phyloP scores from a whole-genome alignment of 495 filamentous ascomycete species.

The Penicillium bialowiezense region DNA sequence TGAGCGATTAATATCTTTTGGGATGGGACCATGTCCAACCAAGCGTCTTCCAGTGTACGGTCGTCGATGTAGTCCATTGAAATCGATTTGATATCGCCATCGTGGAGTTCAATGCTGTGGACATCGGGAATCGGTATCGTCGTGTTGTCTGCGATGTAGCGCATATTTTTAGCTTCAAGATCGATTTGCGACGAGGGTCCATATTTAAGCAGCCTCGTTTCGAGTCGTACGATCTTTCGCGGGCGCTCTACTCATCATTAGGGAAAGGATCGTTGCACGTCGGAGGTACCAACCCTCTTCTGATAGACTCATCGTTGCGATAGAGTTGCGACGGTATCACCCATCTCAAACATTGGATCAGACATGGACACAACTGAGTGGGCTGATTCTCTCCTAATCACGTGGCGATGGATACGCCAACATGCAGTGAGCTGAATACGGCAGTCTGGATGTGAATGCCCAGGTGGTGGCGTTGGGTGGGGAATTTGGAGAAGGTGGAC shows the following conservation, averaged over 20 bases:
- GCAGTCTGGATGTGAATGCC: not conserved
- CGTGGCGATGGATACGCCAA: not conserved
- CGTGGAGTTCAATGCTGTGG: not conserved
- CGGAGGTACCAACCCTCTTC: not conserved
- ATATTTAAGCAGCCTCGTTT: not conserved
- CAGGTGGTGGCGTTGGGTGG: too few relatives aligned
- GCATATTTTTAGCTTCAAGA: slow-evolving; percentile 1
- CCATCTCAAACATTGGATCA: not conserved
- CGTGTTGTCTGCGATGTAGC: not conserved
- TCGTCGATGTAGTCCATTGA: not conserved
- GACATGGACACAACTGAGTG: not conserved
- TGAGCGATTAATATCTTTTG: slow-evolving; percentile 1
- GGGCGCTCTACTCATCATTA: not conserved
- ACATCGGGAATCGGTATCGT: not conserved
- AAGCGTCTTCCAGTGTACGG: slow-evolving; percentile 1
- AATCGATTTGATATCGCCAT: not conserved
- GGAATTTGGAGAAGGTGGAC: too few relatives aligned
- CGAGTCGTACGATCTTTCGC: not conserved
- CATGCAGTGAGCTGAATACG: slow-evolving; percentile 1
- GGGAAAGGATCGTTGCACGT: not conserved
- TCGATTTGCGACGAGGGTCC: not conserved
- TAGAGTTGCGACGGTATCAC: not conserved
- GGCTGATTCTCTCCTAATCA: not conserved
- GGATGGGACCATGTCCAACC: not conserved
- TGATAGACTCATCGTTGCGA: not conserved